Evolutionary conservation across 805 yeast genomes (phyloP), one percentile per base, ranked within the genome.

Genomic region (Saccharomycopsis sp.): DNA sequence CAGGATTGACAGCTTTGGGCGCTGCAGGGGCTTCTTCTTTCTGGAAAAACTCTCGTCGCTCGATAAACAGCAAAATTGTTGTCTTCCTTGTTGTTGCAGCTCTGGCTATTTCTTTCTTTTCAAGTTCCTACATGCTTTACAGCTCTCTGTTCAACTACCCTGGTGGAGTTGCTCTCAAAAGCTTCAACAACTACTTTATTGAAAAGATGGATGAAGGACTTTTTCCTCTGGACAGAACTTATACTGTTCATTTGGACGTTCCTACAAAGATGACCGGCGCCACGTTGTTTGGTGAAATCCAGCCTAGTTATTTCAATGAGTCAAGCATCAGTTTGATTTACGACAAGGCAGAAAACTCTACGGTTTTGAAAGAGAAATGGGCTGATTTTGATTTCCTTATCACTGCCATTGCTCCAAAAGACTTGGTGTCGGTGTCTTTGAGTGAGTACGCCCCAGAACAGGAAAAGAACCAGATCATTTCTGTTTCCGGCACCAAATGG

Each of bases 231-330:
- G 52, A 54, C 19, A 45, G 56, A 3, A 51, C 54, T 10, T 44
- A 64, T 13, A 58, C 66, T 0, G 75, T 88, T 7, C 95, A 88
- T 57, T 61, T 85, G 62, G 94, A 83, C 52, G 78, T 80, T 2
- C 73, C 82, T 0, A 70, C 89, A 0, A 84, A 95, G 53, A 86
- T 85, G 92, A 76, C 89, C 1, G 97, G 97, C 6, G 79, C 77
- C 3, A 73, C 88, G 2, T 65, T 74, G 39, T 89, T 89, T 61
- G 79, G 79, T 0, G 80, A 87, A 53, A 50, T 81, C 4, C 68
- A 72, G 36, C 48, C 48, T 10, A 57, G 51, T 3, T 17, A 32
- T 2, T 51, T 59, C 30, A 37, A 42, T 6, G 36, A 48, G 4
- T 35, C 53, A 21, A 53, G 54, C 30, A 54, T 70, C 32, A 56